Conservation (phyloP, 345 rosid species). For the Durio zibethinus region DNA sequence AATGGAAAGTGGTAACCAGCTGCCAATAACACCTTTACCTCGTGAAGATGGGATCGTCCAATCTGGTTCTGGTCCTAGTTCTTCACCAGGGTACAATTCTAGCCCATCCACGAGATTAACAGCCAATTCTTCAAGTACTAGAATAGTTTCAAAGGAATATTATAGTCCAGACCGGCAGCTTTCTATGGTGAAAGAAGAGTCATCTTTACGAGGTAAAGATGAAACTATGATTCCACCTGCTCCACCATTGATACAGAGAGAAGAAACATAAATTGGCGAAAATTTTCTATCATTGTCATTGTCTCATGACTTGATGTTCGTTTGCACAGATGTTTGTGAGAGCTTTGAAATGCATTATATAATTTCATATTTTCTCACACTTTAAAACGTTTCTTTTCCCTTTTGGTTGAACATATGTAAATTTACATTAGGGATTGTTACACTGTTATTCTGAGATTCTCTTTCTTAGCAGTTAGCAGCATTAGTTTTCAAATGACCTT, state of each 20-base stretch:
- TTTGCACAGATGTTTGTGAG: background rate
- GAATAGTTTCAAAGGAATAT: slow-evolving; percentile 40
- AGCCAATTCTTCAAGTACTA: slow-evolving; percentile 44
- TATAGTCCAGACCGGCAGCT: slow-evolving; percentile 46
- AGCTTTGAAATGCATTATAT: background rate
- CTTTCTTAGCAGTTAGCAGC: background rate
- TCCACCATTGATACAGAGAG: slow-evolving; percentile 51
- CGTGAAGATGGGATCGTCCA: slow-evolving; percentile 40
- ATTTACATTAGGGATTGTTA: background rate
- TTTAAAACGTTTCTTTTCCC: background rate
- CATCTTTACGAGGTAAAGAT: slow-evolving; percentile 31
- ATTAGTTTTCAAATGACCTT: background rate
- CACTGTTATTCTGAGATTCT: background rate
- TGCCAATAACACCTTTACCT: slow-evolving; percentile 45
- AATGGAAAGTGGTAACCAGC: slow-evolving; percentile 17
- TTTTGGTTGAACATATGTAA: background rate
- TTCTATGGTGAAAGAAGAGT: slow-evolving; percentile 42
- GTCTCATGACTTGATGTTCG: slow-evolving; percentile 2
- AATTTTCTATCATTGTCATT: slow-evolving; percentile 5
- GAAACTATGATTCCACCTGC: slow-evolving; percentile 65
- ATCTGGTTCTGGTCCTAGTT: slow-evolving; percentile 32
- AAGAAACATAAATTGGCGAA: slow-evolving; percentile 28
- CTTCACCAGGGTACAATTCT: slow-evolving; percentile 28
- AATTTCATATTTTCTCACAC: background rate
- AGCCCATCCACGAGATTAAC: slow-evolving; percentile 30